phyloP scores from a whole-genome alignment of 768 basidiomycete species.

The Phylloporus sp. region DNA sequence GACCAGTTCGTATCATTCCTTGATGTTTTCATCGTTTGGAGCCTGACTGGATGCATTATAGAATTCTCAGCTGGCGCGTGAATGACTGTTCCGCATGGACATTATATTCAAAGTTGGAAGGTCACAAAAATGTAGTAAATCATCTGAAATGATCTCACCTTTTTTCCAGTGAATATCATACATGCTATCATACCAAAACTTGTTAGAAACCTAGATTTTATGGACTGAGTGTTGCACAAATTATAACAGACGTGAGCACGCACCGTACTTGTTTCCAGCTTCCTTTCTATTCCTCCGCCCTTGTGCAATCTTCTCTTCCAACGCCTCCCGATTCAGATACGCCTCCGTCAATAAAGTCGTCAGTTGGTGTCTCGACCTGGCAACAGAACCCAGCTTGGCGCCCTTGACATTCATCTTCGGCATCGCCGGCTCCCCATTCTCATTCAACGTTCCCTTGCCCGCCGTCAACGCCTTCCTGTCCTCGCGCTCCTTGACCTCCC shows the following conservation, averaged over 20 bases:
- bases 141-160: background rate
- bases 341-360: conserved; percentile 79
- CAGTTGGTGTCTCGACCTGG: conserved; percentile 72
- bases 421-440: conserved; percentile 45
- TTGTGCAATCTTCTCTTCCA: conserved; percentile 83
- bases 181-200: conserved; percentile 5
- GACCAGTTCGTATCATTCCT: conserved; percentile 33
- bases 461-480: conserved; percentile 71
- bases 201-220: conserved; percentile 22
- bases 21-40: background rate
- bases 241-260: conserved; percentile 15
- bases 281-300: conserved; percentile 82
- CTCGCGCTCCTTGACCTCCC: conserved; percentile 71
- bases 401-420: conserved; percentile 86
- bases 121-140: conserved; percentile 16
- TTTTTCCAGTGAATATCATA: conserved; percentile 15
- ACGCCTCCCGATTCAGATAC: conserved; percentile 73
- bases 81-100: background rate
- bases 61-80: conserved; percentile 28
- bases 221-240: background rate
- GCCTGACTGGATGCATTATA: conserved; percentile 6
- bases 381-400: conserved; percentile 66
- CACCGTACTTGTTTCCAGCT: conserved; percentile 90
- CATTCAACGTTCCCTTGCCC: conserved; percentile 40
- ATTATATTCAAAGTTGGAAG: background rate